Percentiles rank a stretch among this genome's conserved stretches.
phyloP scores from a whole-genome alignment of 768 basidiomycete species.

The Lyophyllum decastes region DNA sequence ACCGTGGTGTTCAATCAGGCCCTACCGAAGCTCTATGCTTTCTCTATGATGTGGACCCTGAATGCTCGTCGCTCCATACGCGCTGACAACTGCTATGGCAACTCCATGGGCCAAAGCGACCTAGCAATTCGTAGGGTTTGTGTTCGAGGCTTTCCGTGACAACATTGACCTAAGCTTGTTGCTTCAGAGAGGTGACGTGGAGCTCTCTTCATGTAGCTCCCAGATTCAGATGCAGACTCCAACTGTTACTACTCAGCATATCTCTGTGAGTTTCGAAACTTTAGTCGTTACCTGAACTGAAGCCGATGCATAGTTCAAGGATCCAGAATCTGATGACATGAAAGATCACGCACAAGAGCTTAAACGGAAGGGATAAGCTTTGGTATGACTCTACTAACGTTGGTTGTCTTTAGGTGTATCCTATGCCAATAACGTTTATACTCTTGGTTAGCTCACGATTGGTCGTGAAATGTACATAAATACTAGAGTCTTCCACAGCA shows the following conservation, averaged over 20 bases:
- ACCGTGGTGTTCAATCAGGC: slow-evolving; percentile 30
- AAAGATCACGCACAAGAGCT: not conserved
- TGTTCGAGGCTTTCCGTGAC: not conserved
- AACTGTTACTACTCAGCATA: slow-evolving; percentile 25
- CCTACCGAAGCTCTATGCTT: slow-evolving; percentile 34
- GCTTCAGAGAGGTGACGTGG: slow-evolving; percentile 16
- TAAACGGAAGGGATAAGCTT: not conserved
- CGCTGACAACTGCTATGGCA: slow-evolving; percentile 7
- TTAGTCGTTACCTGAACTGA: not conserved
- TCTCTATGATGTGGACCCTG: slow-evolving; percentile 39
- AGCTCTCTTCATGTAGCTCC: slow-evolving; percentile 13
- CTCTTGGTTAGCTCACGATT: too few relatives aligned
- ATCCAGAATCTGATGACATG: not conserved
- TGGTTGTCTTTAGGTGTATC: not conserved
- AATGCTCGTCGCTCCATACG: slow-evolving; percentile 30
- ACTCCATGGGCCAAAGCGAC: not conserved
- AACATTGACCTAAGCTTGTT: not conserved
- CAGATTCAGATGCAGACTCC: slow-evolving; percentile 23
- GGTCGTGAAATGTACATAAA: too few relatives aligned
- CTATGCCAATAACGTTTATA: not conserved
- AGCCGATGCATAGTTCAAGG: not conserved
- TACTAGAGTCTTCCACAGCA: too few relatives aligned
- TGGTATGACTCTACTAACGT: not conserved
- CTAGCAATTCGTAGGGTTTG: slow-evolving; percentile 5
- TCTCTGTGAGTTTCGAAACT: slow-evolving; percentile 21